These are phyloP conservation scores for Boletus reticulatus DNA, from an alignment of 768 basidiomycete genomes.

Conservation along the genomic window DNA sequence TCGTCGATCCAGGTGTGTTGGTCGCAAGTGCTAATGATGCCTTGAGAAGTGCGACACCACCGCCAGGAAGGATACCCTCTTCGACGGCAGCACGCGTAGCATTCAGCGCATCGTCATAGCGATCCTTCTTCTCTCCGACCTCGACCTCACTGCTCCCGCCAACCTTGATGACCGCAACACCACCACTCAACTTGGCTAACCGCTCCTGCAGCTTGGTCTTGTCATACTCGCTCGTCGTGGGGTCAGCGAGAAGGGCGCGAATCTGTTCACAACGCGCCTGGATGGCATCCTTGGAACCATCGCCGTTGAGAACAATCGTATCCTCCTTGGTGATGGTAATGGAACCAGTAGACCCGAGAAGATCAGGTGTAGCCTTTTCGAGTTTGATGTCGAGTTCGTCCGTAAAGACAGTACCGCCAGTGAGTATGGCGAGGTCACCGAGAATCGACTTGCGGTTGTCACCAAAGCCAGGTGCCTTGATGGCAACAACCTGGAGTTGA, in stretches of 20 bases:
- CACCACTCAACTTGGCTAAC: conserved; percentile 62
- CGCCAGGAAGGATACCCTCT: conserved; percentile 97
- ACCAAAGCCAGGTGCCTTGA: conserved; percentile 98
- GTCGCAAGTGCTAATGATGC: conserved; percentile 70
- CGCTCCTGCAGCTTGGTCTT: conserved; percentile 91
- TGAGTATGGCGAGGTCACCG: conserved; percentile 95
- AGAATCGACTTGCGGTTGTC: conserved; percentile 99
- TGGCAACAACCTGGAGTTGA: conserved; percentile 88
- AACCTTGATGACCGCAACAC: conserved; percentile 96
- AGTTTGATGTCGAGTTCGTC: conserved; percentile 92
- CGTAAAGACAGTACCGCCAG: conserved; percentile 96
- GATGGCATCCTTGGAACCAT: conserved; percentile 82
- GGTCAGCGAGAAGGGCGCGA: conserved; percentile 75
- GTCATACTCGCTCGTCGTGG: conserved; percentile 91
- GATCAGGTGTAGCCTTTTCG: conserved; percentile 53
- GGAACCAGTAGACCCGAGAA: conserved; percentile 88
- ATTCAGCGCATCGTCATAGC: conserved; percentile 95
- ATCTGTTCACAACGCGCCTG: conserved; percentile 96
- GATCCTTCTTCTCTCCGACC: conserved; percentile 98
- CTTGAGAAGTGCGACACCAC: conserved; percentile 90
- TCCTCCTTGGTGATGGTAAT: conserved; percentile 86
- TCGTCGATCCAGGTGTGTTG: conserved; percentile 43
- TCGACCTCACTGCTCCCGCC: conserved; percentile 93
- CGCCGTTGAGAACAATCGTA: conserved; percentile 85
- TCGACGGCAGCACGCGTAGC: conserved; percentile 97